Base-by-base conservation (phyloP, 257 asterid genomes). In the Fraxinus americana region DNA sequence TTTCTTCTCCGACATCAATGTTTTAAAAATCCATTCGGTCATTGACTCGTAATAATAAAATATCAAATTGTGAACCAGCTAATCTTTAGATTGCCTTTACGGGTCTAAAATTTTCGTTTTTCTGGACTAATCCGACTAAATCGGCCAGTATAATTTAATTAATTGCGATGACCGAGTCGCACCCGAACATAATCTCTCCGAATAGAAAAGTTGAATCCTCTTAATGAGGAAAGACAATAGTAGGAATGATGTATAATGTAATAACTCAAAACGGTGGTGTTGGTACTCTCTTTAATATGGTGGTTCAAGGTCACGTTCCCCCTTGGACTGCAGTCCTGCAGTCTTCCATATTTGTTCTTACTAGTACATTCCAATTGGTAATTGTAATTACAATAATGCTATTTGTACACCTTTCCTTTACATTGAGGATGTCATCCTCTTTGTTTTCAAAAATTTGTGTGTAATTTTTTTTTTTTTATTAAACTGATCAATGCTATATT, bases 261-360 rank as follows among this genome's bases (percentile, higher is more conserved):
- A 57, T 78, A 70, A 82, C 75, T 82, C 78, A 39, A 9, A 71
- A 67, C 80, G 86, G 83, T 79, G 83, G 48, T 75, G 68, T 75
- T 82, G 86, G 66, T 75, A 59, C 59, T 48, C 54, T 65, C 39
- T 72, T 82, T 78, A 82, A 82, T 82, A 70, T 30, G 79, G 82
- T 68, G 29, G 86, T 36, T 73, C 34, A 48, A 65, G 59, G 78
- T 48, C 82, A 73, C 75, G 73, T 78, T 73, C 73, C 41, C 67
- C 52, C 17, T 78, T 69, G 69, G 70, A 19, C 65, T 21, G n/a
- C 25, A 45, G 54, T 52, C 67, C 1, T 57, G 29, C 10, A 32
- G 57, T 54, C 75, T 7, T 59, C 67, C 67, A 19, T 23, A 68
- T n/a, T 1, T 25, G 45, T 43, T 48, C 66, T 63, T 41, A 17